Base-by-base conservation (phyloP, 345 rosid species). In the Microthlaspi erraticum region DNA sequence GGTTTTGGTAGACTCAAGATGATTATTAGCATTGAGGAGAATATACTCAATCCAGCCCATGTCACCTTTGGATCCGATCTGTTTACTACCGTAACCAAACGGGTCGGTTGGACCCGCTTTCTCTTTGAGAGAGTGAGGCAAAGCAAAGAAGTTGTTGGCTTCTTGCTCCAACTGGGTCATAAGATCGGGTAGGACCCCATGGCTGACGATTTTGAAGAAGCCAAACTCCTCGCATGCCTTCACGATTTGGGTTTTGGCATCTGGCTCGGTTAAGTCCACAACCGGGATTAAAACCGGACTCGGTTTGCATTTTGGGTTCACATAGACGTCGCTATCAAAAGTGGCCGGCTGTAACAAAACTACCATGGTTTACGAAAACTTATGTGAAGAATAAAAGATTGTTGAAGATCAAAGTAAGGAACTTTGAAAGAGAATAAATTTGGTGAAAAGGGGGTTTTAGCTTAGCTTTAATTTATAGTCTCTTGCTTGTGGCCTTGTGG, bases 1-100 rank as follows among this genome's bases (percentile, higher is more conserved):
- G 38, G 81, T 56, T 48, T 66, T 76, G 31, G 57, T 73, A 64
- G 76, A 79, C 13, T 6, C 34, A 32, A 73, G 50, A 17, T 65
- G 75, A 9, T 70, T 46, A 41, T 80, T 81, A 75, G 87, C 72
- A 51, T 82, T 77, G 39, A 92, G 84, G 36, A 92, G 89, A 68
- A 92, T 82, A 58, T 81, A 81, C 72, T 92, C 98, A 61, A 92
- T 51, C 90, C 89, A 85, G 7, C 98, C 98, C 13, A 86, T 61
- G 70, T 92, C 91, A 6, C 91, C 96, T 65, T 81, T 86, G 1
- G 66, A 60, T 8, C 98, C 98, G 39, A 92, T 92, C 17, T 63
- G 64, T 74, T 83, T 89, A 81, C 55, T 84, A 16, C 94, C 98
- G 62, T 89, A 92, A 16, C 98, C 98, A 19, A 86, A 89, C 44